These are phyloP conservation scores for Epichloe elymi DNA, from an alignment of 2,329 filamentous ascomycete genomes.

Conservation along the genomic window DNA sequence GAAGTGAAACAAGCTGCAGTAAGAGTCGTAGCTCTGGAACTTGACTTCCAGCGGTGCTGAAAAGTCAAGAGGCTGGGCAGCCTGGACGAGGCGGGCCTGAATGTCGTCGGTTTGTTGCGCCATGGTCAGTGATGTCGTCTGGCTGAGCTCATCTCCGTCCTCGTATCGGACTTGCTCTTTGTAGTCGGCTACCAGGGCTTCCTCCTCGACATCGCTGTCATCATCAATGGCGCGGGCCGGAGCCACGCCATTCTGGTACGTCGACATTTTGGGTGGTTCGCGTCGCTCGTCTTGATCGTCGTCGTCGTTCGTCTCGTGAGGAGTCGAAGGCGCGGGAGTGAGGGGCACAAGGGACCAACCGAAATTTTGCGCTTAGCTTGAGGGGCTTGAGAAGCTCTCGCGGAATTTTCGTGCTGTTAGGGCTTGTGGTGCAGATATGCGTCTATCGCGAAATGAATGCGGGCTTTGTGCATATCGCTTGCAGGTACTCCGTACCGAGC, in stretches of 20 bases:
- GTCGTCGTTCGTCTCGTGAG: slow-evolving; percentile 16
- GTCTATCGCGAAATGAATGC: slow-evolving; percentile 10
- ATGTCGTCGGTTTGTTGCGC: slow-evolving; percentile 77
- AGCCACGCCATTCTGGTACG: slow-evolving; percentile 47
- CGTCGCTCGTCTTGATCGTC: slow-evolving; percentile 14
- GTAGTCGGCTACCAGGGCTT: slow-evolving; percentile 91
- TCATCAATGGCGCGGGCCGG: slow-evolving; percentile 52
- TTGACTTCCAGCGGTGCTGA: slow-evolving; percentile 92
- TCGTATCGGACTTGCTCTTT: slow-evolving; percentile 92
- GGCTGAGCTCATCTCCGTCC: slow-evolving; percentile 69
- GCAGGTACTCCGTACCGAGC: slow-evolving; percentile 11
- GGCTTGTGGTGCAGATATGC: slow-evolving; percentile 24
- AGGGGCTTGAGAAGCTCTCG: slow-evolving; percentile 13
- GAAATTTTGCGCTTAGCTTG: slow-evolving; percentile 23
- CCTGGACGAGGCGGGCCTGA: slow-evolving; percentile 79
- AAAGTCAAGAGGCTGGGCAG: slow-evolving; percentile 90
- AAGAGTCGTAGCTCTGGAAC: slow-evolving; percentile 97
- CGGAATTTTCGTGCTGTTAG: slow-evolving; percentile 25
- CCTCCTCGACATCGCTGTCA: slow-evolving; percentile 92
- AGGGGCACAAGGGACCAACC: slow-evolving; percentile 17
- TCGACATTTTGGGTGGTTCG: slow-evolving; percentile 37
- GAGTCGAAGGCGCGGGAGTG: slow-evolving; percentile 9
- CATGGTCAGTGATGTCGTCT: slow-evolving; percentile 54
- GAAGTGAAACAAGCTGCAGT: slow-evolving; percentile 98
- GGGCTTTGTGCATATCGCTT: slow-evolving; percentile 17